phyloP scores from a whole-genome alignment of 768 basidiomycete genomes.

The Lactarius quietus region DNA sequence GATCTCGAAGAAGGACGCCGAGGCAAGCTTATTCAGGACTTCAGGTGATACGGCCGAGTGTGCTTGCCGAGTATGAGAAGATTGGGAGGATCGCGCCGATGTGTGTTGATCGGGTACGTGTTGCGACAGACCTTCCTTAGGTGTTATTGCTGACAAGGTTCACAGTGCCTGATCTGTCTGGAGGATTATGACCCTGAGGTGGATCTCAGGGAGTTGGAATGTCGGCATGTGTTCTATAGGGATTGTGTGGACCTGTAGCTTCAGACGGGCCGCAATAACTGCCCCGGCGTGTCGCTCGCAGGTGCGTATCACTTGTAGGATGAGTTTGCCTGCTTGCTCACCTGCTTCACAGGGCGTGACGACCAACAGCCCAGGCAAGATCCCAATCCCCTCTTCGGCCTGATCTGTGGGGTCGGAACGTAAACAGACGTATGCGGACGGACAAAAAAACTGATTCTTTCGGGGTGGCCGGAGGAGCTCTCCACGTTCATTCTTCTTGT shows the following conservation, averaged over 20 bases:
- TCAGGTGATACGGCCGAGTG: conserved; percentile 55
- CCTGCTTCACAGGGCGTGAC: conserved; percentile 3
- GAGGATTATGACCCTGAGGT: conserved; percentile 79
- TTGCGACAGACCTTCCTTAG: neutral
- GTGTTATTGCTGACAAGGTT: neutral
- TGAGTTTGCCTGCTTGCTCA: too few species aligned
- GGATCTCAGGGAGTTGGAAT: conserved; percentile 73
- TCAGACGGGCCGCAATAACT: conserved; percentile 70
- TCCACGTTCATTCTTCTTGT: neutral
- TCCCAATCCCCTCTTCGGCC: conserved; percentile 1
- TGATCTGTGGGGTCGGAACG: neutral
- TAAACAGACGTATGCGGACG: neutral
- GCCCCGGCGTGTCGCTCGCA: conserved; percentile 85
- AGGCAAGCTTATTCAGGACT: conserved; percentile 79
- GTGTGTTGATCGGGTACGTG: conserved; percentile 70
- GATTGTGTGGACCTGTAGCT: conserved; percentile 61
- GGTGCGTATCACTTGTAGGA: conserved; percentile 37
- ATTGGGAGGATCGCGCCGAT: conserved; percentile 46
- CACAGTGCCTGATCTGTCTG: conserved; percentile 76
- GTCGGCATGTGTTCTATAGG: conserved; percentile 85
- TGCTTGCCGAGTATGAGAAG: conserved; percentile 48
- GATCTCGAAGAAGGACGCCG: conserved; percentile 72
- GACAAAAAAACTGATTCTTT: neutral
- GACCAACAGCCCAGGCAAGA: neutral
- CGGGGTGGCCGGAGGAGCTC: neutral